A percentile compares a stretch with the other conserved stretches of the same genome.
These are phyloP conservation scores for Penicillium simplicissimum DNA, from an alignment of 495 filamentous ascomycete genomes.

Conservation along the genomic window DNA sequence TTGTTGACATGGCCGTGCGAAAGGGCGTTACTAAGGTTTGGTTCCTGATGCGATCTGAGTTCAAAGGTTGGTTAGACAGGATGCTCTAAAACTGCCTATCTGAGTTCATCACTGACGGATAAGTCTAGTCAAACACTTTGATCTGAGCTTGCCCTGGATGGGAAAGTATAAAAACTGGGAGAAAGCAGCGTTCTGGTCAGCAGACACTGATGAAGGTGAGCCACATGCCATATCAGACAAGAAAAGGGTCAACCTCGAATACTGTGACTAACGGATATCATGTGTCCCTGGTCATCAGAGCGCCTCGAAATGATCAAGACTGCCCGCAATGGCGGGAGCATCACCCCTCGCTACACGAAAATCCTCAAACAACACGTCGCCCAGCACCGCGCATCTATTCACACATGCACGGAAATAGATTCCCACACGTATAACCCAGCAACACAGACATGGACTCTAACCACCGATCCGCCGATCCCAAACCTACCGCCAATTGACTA, in stretches of 20 bases:
- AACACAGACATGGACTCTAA: conserved; percentile 50
- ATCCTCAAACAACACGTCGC: conserved; percentile 52
- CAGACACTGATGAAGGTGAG: conserved; percentile 54
- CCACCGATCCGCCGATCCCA: conserved; percentile 49
- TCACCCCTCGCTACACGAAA: conserved; percentile 59
- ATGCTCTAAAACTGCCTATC: background rate
- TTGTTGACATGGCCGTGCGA: conserved; percentile 55
- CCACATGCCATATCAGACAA: background rate
- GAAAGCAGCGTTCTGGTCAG: conserved; percentile 63
- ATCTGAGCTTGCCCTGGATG: conserved; percentile 63
- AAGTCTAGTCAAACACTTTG: conserved; percentile 58
- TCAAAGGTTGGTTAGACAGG: conserved; percentile 42
- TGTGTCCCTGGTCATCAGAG: conserved; percentile 32
- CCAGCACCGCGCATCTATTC: conserved; percentile 45
- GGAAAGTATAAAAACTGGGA: conserved; percentile 66
- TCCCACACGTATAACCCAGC: conserved; percentile 33
- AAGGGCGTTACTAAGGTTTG: conserved; percentile 56
- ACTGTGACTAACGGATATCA: background rate
- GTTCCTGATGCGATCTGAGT: conserved; percentile 57
- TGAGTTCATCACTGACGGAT: too few species aligned
- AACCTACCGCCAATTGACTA: conserved; percentile 58
- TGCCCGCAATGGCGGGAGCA: conserved; percentile 62
- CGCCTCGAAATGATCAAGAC: conserved; percentile 55
- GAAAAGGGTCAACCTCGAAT: background rate
- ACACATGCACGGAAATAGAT: conserved; percentile 49